Evolutionary conservation across 768 basidiomycete species (phyloP).

Genomic region (Melanogaster broomeanus): DNA sequence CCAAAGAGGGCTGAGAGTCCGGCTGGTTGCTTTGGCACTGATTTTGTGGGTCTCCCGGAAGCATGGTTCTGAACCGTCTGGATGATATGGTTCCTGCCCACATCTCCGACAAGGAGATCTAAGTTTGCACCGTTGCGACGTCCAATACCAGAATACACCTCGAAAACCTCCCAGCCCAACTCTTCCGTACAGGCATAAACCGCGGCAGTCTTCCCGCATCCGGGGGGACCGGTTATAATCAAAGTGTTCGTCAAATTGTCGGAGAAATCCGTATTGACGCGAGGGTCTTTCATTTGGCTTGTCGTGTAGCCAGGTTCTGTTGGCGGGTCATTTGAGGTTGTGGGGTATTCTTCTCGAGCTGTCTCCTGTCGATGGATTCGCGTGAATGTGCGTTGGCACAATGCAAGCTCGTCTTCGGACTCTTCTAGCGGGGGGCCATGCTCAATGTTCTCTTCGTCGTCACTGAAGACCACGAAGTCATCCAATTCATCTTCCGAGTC

Average conservation of each 20-base stretch:
- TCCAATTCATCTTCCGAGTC: conserved; percentile 57
- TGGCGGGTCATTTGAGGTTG: conserved; percentile 1
- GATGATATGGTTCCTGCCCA: conserved; percentile 90
- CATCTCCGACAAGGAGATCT: conserved; percentile 83
- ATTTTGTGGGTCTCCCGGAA: conserved; percentile 2
- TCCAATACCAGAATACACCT: conserved; percentile 96
- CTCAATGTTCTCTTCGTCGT: conserved; percentile 27
- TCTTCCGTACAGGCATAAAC: conserved; percentile 95
- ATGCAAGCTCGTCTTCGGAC: conserved; percentile 37
- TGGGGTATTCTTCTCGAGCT: neutral
- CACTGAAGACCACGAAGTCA: conserved; percentile 55
- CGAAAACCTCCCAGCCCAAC: conserved; percentile 94
- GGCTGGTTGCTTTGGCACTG: conserved; percentile 6
- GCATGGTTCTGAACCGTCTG: conserved; percentile 30
- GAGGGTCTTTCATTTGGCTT: conserved; percentile 9
- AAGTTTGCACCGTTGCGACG: conserved; percentile 80
- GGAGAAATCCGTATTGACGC: conserved; percentile 30
- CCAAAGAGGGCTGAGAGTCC: conserved; percentile 20
- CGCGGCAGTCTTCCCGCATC: conserved; percentile 88
- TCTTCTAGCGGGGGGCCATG: conserved; percentile 37
- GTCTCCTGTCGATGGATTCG: conserved; percentile 15
- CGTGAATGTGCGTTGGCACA: conserved; percentile 24
- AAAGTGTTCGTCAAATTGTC: conserved; percentile 81
- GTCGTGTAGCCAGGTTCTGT: conserved; percentile 6
- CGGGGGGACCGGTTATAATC: conserved; percentile 78